Evolutionary conservation across 352 stramenopile species (phyloP), one percentile per base, ranked within the genome.

Genomic region (Globisporangium apiculatum): DNA sequence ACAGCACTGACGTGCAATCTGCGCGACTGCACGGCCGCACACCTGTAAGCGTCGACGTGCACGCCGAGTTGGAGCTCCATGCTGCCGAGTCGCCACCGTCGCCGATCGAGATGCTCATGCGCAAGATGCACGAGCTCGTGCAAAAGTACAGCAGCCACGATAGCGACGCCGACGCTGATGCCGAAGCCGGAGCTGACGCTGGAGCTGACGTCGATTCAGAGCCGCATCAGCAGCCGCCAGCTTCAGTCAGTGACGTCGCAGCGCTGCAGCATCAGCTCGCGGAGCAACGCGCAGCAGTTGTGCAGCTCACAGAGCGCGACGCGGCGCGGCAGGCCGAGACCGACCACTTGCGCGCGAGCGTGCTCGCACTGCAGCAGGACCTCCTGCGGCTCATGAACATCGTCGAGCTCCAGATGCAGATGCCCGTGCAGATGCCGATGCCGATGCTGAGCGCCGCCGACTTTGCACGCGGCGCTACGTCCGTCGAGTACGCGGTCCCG

Each of bases 351-450:
- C 76, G 77, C 42, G 75, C 67, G 60, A 87, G 77, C 49, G 78
- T 90, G 15, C 45, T 90, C 41, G 79, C 79, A 7, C 65, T 90
- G 6, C 79, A 90, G 55, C 79, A 88, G 42, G 79, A 90, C 38
- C 67, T 90, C 3, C 79, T 90, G 42, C 75, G 79, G 11, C 64
- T 90, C 36, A 87, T 90, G 79, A 75, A 80, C 55, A 88, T 88
- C 38, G 72, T 90, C 5, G 77, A 90, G 64, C 72, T 88, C 53
- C 79, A 90, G 62, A 88, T 90, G 74, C 79, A 87, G 54, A 71
- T 89, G 61, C 76, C 57, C 7, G 42, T 77, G 38, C 57, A 60
- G 18, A 57, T 75, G 24, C 63, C 52, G 10, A 53, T 62, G 35
- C 52, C 46, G n/a, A 7, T 49, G n/a, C 45, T 60, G 1, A 18